phyloP scores from a whole-genome alignment of 192 early-diverging fungal genomes.

The Rhizophagus sp. region DNA sequence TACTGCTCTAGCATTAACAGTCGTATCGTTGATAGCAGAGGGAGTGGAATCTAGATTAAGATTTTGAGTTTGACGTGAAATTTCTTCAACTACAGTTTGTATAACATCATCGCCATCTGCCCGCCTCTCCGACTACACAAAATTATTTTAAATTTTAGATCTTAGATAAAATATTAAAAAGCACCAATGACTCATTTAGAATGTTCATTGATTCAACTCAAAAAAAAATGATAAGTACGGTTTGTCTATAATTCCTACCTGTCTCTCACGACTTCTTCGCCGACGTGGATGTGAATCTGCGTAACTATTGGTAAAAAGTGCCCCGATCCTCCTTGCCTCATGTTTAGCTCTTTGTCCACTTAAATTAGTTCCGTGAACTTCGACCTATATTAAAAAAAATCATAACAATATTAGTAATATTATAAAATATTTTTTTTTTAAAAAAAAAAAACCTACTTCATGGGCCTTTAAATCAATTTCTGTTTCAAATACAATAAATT shows the following conservation, averaged over 20 bases:
- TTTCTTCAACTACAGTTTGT: neutral
- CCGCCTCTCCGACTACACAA: slow-evolving; percentile 31
- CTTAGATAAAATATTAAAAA: too few species aligned
- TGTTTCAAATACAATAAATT: slow-evolving; percentile 94
- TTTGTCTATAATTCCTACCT: neutral
- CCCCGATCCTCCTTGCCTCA: slow-evolving; percentile 41
- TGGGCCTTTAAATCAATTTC: slow-evolving; percentile 92
- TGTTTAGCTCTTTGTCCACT: slow-evolving; percentile 38
- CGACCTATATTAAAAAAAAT: slow-evolving; percentile 31
- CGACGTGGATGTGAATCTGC: slow-evolving; percentile 6
- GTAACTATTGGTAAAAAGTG: slow-evolving; percentile 34
- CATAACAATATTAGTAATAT: slow-evolving; percentile 28
- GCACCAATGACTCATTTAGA: neutral
- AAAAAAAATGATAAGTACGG: neutral
- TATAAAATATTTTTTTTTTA: slow-evolving; percentile 34
- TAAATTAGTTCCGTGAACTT: slow-evolving; percentile 40
- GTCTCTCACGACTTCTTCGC: slow-evolving; percentile 18
- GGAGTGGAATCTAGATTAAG: slow-evolving; percentile 1
- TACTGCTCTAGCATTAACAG: slow-evolving; percentile 7
- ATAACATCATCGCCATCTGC: neutral
- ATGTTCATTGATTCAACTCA: neutral
- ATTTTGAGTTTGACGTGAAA: neutral
- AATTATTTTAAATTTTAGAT: neutral
- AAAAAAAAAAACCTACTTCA: slow-evolving; percentile 55
- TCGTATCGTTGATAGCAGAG: too few species aligned